Base-by-base conservation (phyloP, 1,284 basidiomycete genomes). In the Leccinum subrobustum region DNA sequence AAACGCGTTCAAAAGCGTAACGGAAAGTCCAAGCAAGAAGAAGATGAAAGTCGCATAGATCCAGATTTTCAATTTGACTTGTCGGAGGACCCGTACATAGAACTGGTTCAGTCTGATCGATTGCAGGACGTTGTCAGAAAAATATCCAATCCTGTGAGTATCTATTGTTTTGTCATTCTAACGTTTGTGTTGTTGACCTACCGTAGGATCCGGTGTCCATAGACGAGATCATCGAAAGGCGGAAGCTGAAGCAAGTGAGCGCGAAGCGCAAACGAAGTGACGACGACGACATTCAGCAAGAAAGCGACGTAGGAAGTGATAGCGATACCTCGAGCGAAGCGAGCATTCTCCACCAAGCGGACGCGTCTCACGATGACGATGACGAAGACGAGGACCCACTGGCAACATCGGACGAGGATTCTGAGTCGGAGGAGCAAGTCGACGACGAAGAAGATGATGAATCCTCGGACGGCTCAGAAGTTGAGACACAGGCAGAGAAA, bases 191-290 rank as follows among this genome's bases (percentile, higher is more conserved):
- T 18, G 47, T 61, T 62, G 51, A 63, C 63, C 59, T 44, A 50
- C 29, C 57, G n/a, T 63, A 93, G 89, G 80, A 85, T 70, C 87
- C 90, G 14, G 85, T 97, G 54, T 93, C 91, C 51, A 89, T 98
- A 9, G 93, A 97, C 76, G 93, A 97, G 70, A 97, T 96, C 65
- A 95, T 96, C 68, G 87, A 87, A 52, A 81, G 88, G 60, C 80
- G 89, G 59, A 84, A 79, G 58, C 78, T 81, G 59, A 70, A 77
- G 67, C 73, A 71, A 64, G 64, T 68, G 63, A 71, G 72, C 48
- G 76, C 76, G 33, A 90, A 91, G 73, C 80, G 86, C 60, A 91
- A 91, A 77, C 73, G 86, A 60, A 78, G 67, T 14, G 70, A 71
- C 5, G 77, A 74, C 59, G 72, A 77, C 44, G 74, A 72, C 8